Conservation (phyloP, 1,139 yeast genomes). For the Pneumocystis carinii region DNA sequence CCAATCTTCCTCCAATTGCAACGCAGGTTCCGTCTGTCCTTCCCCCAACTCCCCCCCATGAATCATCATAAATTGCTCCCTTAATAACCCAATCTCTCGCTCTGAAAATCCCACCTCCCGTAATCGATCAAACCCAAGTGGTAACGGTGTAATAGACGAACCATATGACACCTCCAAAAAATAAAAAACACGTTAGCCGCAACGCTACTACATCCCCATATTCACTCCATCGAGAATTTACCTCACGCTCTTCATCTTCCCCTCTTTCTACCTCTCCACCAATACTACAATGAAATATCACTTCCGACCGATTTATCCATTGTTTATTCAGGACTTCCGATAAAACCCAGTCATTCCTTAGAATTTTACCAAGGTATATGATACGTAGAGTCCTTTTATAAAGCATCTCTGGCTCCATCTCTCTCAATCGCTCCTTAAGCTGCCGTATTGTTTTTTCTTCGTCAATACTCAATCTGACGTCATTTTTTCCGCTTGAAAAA, state of each 20-base stretch:
- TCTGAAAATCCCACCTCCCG: slow-evolving; percentile 13
- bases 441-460: not conserved
- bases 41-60: slow-evolving; percentile 4
- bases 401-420: not conserved
- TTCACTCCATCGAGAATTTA: not conserved
- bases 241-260: not conserved
- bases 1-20: not conserved
- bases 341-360: slow-evolving; percentile 9
- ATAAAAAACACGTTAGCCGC: not conserved
- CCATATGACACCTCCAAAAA: not conserved
- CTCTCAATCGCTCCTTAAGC: not conserved
- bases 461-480: not conserved
- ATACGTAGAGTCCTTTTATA: slow-evolving; percentile 2
- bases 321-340: not conserved
- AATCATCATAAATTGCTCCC: slow-evolving; percentile 6
- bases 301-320: not conserved
- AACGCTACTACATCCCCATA: too few species aligned
- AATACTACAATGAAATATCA: not conserved
- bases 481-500: not conserved
- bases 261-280: not conserved
- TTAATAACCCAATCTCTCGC: slow-evolving; percentile 5
- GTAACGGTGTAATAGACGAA: slow-evolving; percentile 4
- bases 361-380: slow-evolving; percentile 11
- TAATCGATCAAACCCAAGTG: slow-evolving; percentile 14
- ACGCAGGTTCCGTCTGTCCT: not conserved